A percentile compares a stretch with the other conserved stretches of the same genome.
These are phyloP conservation scores for Monosporascus sp. DNA, from an alignment of 2,329 filamentous ascomycete genomes.

Conservation along the genomic window DNA sequence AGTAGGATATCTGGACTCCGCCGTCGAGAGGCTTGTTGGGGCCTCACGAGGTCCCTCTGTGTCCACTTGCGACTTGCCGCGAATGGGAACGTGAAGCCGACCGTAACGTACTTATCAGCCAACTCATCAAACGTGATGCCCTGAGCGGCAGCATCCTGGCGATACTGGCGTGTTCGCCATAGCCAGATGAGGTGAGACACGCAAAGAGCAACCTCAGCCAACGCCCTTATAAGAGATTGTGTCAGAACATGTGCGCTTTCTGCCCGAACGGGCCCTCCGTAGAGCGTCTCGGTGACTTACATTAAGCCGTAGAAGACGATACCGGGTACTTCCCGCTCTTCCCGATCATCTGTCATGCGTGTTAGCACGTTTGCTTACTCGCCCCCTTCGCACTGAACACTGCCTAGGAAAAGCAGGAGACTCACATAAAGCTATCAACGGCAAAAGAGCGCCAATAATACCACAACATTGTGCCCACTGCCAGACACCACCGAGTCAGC, in stretches of 20 bases:
- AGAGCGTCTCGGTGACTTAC: not conserved
- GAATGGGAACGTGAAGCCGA: not conserved
- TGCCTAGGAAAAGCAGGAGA: no score
- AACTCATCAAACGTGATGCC: slow-evolving; percentile 1
- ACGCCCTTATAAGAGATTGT: not conserved
- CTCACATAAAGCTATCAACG: no score
- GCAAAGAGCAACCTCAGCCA: not conserved
- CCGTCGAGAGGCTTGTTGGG: no score
- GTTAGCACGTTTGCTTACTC: no score
- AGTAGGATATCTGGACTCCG: no score
- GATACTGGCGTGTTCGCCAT: not conserved
- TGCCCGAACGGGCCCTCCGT: not conserved
- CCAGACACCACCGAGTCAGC: no score
- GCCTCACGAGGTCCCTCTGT: no score
- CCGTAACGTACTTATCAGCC: not conserved
- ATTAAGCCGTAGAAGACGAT: not conserved
- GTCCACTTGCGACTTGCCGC: not conserved
- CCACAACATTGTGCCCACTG: no score
- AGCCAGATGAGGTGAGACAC: not conserved
- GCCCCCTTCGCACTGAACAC: no score
- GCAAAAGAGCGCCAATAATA: no score
- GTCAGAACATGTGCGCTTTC: not conserved
- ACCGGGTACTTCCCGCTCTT: not conserved
- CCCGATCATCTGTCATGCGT: no score
- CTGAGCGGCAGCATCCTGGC: not conserved